Conservation (phyloP, 495 filamentous ascomycete genomes). For the Hypoxylon lienhwacheense region DNA sequence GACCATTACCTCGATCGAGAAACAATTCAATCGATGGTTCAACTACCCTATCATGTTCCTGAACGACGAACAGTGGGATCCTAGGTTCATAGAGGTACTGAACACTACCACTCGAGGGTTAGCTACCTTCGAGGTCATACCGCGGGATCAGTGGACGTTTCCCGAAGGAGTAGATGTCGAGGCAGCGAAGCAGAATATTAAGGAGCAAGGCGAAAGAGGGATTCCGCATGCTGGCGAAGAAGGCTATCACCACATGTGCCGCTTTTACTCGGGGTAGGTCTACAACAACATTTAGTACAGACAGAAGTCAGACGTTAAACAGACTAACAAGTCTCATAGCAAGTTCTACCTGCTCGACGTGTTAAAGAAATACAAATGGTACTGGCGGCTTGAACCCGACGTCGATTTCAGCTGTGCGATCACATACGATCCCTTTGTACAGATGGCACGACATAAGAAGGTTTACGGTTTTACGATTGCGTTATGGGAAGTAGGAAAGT, state of each 20-base stretch:
- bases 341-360: conserved; percentile 54
- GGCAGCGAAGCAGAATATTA: conserved; percentile 80
- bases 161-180: conserved; percentile 82
- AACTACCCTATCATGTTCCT: conserved; percentile 96
- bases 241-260: conserved; percentile 96
- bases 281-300: neutral
- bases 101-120: conserved; percentile 80
- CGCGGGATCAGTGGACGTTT: conserved; percentile 82
- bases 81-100: conserved; percentile 84
- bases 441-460: conserved; percentile 49
- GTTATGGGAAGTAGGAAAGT: conserved; percentile 47
- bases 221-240: conserved; percentile 97
- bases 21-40: conserved; percentile 97
- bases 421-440: conserved; percentile 49
- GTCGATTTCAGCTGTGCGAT: conserved; percentile 49
- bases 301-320: neutral
- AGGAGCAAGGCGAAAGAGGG: conserved; percentile 80
- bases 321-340: conserved; percentile 43
- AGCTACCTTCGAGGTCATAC: conserved; percentile 77
- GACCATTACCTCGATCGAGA: conserved; percentile 88
- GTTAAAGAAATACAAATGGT: conserved; percentile 43
- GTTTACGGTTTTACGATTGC: conserved; percentile 49
- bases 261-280: conserved; percentile 91
- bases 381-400: conserved; percentile 49
- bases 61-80: conserved; percentile 81